Evolutionary conservation across 2,329 filamentous ascomycete species (phyloP), one percentile per base, ranked within the genome.

Genomic region (Fusarium verrucosum): DNA sequence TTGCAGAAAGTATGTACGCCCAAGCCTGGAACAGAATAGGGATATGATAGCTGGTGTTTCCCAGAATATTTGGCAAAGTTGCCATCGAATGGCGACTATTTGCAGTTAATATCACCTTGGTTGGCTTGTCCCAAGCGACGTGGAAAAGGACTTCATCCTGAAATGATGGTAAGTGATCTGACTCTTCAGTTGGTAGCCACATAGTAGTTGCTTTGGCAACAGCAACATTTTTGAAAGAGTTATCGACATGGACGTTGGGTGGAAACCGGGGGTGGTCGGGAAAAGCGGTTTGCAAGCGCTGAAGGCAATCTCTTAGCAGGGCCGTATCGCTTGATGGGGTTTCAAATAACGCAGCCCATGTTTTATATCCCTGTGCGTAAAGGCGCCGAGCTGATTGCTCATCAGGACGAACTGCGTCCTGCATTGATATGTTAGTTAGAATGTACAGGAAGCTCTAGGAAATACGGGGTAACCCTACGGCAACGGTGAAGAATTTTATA

Each of bases 21-120:
- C 50, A 58, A 36, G 58, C 58, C 8, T 49, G 58, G 2, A 62
- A 14, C 2, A 65, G 42, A 28, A 65, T 28, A 3, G 62, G 33
- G 17, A 65, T 56, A 11, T 65, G 53, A 11, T 47, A 35, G n/a
- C 28, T 26, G 7, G 56, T 3, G 13, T 20, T 26, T 3, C 38
- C 37, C 37, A 61, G 61, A n/a, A 63, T 33, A 4, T 33, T 20
- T 1, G 63, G 56, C 1, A 61, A 23, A 16, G 35, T 51, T 35
- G 40, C 25, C 3, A 14, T 22, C 2, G 43, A 43, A 5, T 13
- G n/a, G 7, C 20, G 38, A 22, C 32, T 13, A 33, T 61, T 28
- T 19, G 49, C 22, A 14, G 52, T 66, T 10, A 58, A 20, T n/a
- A 43, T 7, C 8, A 63, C n/a, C 17, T 22, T 26, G 8, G 50